phyloP scores from a whole-genome alignment of 2,329 filamentous ascomycete genomes.

The Exophiala aquamarina region DNA sequence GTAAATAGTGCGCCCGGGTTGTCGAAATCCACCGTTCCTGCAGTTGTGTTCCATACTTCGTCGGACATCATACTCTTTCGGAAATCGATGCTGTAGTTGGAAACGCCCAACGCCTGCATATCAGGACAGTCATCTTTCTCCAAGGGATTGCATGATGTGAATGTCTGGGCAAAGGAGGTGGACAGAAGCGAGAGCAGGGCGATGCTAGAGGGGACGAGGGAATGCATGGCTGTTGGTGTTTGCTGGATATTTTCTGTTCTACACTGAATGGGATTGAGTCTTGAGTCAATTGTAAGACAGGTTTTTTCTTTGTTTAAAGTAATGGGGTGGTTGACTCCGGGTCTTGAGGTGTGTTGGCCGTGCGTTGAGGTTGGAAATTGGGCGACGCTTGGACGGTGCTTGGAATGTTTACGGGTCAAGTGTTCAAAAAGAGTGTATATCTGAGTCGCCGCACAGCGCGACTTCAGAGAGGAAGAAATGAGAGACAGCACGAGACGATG shows the following conservation, averaged over 20 bases:
- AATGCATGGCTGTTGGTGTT: constrained; percentile 14
- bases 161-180: constrained; percentile 68
- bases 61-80: constrained; percentile 55
- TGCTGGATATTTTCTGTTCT: not conserved
- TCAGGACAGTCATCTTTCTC: constrained; percentile 66
- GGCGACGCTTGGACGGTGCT: constrained; percentile 13
- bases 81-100: constrained; percentile 50
- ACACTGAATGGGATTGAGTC: not conserved
- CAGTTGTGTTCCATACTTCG: constrained; percentile 67
- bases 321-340: constrained; percentile 14
- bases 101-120: constrained; percentile 68
- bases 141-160: constrained; percentile 74
- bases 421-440: constrained; percentile 12
- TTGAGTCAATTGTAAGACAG: constrained; percentile 5
- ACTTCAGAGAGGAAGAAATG: constrained; percentile 4
- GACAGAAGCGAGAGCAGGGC: constrained; percentile 42
- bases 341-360: constrained; percentile 12
- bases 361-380: constrained; percentile 11
- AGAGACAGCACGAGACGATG: constrained; percentile 11
- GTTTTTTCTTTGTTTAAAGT: constrained; percentile 10
- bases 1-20: constrained; percentile 68
- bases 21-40: constrained; percentile 64
- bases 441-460: constrained; percentile 23
- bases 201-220: constrained; percentile 6
- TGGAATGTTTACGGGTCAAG: constrained; percentile 9